Evolutionary conservation across 495 filamentous ascomycete species (phyloP).

Genomic region (Mycothermus thermophilus): DNA sequence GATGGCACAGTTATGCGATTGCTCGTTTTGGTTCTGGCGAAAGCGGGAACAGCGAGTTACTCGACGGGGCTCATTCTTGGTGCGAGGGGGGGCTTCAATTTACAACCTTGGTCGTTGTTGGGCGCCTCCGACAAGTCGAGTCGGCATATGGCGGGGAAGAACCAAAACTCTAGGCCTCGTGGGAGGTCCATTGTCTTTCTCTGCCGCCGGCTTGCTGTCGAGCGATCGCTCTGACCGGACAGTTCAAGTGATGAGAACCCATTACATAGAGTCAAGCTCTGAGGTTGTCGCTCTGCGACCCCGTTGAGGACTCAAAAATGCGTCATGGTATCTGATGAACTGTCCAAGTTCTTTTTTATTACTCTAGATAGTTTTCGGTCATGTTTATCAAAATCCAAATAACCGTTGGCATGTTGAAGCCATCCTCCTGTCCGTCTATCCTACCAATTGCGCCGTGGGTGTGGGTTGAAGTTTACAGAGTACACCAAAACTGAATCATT

Average conservation of each 20-base stretch:
- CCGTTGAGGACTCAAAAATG: constrained; percentile 53
- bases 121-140: too few relatives aligned
- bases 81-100: constrained; percentile 63
- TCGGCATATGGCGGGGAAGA: constrained; percentile 2
- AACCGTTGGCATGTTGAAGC: constrained; percentile 10
- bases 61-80: constrained; percentile 99
- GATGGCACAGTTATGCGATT: constrained; percentile 98
- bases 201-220: constrained; percentile 21
- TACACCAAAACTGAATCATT: too few relatives aligned
- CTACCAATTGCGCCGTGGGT: not conserved
- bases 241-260: constrained; percentile 90
- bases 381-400: not conserved
- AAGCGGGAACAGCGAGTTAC: constrained; percentile 55
- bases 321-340: constrained; percentile 91
- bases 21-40: too few relatives aligned
- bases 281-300: constrained; percentile 39
- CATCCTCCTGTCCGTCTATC: not conserved
- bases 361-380: constrained; percentile 1
- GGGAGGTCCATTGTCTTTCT: constrained; percentile 24
- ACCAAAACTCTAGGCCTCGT: constrained; percentile 34
- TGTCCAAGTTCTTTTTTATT: constrained; percentile 11
- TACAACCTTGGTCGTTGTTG: constrained; percentile 3
- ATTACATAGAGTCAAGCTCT: constrained; percentile 99
- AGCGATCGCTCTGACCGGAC: not conserved
- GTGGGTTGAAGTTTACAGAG: constrained; percentile 4